Base-by-base conservation (phyloP, 257 asterid genomes). In the Buddleja alternifolia region DNA sequence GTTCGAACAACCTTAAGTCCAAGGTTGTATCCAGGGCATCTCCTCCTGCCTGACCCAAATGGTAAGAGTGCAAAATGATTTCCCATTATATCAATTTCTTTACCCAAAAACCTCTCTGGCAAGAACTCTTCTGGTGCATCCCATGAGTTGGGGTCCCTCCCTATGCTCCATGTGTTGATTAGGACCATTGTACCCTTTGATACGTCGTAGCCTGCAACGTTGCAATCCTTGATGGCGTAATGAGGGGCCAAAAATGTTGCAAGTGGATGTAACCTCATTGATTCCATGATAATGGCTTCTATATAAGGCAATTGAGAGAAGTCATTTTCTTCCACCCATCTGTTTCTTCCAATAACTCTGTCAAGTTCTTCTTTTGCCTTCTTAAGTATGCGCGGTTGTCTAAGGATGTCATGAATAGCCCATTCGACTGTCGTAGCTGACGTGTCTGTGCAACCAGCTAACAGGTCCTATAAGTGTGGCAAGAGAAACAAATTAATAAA, bases 191-290 rank as follows among this genome's bases (percentile, higher is more conserved):
- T 69, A 19, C 79, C 83, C 6, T 53, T 69, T 4, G 74, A 40
- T 40, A 73, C 42, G 24, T 69, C 63, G 36, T 64, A 78, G 15
- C 79, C 79, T 10, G 63, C 56, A 2, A 77, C 71, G 1, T 57
- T 69, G 70, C 76, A 77, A 54, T 68, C 78, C 39, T 77, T 70
- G 10, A 54, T 58, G 21, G 77, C 50, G n/a, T 14, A 74, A 46
- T 45, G 80, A 0, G 83, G 77, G 2, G 47, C 23, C 21, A 78
- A 53, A 4, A 78, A 10, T n/a, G 83, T 70, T 10, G 53, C 36
- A 21, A 70, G 63, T 10, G 85, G 85, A 42, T 76, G 85, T 37
- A 80, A 32, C 53, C 85, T 69, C 16, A 73, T 8, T 4, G 82
- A 14, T 25, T 80, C 85, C 66, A 52, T 73, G n/a, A n/a, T n/a